These are phyloP conservation scores for Cryptococcus sp. DNA, from an alignment of 1,284 basidiomycete genomes.

Conservation along the genomic window DNA sequence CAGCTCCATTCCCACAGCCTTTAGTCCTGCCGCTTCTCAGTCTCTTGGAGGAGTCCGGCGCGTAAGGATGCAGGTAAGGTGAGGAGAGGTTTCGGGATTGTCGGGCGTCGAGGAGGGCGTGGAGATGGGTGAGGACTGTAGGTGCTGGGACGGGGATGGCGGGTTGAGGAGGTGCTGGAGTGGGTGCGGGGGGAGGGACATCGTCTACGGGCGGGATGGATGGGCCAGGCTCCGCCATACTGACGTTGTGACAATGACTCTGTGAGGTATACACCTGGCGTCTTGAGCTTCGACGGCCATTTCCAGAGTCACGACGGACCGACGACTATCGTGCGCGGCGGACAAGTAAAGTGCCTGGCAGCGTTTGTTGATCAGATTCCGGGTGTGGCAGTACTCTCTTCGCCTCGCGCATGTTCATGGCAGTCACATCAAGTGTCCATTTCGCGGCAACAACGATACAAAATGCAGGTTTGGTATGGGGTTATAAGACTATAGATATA, in stretches of 20 bases:
- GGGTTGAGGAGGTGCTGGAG: neutral
- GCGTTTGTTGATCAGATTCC: too few relatives aligned
- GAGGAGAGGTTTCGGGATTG: slow-evolving; percentile 14
- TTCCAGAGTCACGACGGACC: too few relatives aligned
- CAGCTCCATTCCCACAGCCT: slow-evolving; percentile 6
- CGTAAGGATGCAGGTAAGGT: slow-evolving; percentile 31
- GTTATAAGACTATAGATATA: neutral
- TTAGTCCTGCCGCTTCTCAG: slow-evolving; percentile 18
- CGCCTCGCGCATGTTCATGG: neutral
- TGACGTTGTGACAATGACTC: too few relatives aligned
- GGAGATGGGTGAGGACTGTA: slow-evolving; percentile 24
- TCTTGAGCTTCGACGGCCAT: too few relatives aligned
- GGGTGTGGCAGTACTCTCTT: too few relatives aligned
- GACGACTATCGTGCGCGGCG: too few relatives aligned
- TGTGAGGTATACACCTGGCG: too few relatives aligned
- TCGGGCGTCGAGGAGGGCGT: slow-evolving; percentile 23
- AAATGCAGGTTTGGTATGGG: slow-evolving; percentile 5
- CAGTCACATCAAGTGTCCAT: slow-evolving; percentile 13
- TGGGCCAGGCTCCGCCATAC: too few relatives aligned
- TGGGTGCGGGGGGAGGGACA: neutral
- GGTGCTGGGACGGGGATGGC: slow-evolving; percentile 2
- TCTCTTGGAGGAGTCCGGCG: slow-evolving; percentile 21
- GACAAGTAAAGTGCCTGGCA: too few relatives aligned
- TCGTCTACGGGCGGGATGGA: too few relatives aligned
- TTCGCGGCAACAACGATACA: neutral